These are phyloP conservation scores for Trichoderma atroviride DNA, from an alignment of 2,329 filamentous ascomycete genomes.

Conservation along the genomic window DNA sequence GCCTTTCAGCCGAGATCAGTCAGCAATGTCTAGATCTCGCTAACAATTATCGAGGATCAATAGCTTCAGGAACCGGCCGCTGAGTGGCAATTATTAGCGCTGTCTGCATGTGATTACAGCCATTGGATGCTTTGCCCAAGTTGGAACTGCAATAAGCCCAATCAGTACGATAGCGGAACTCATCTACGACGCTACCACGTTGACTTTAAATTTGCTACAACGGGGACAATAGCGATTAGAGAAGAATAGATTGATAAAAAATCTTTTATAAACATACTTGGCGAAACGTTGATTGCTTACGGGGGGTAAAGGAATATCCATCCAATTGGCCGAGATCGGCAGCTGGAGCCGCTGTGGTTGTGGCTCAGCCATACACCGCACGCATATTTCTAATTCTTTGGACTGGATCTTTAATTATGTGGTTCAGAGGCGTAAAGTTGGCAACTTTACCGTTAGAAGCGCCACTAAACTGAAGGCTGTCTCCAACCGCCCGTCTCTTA, in stretches of 20 bases:
- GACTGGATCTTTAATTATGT: not conserved
- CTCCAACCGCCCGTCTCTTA: not conserved
- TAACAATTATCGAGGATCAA: slow-evolving; percentile 4
- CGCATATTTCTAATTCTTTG: not conserved
- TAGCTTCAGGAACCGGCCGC: not conserved
- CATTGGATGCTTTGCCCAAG: not conserved
- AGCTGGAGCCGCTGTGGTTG: not conserved
- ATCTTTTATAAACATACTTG: not conserved
- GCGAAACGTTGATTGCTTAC: not conserved
- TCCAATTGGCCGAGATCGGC: not conserved
- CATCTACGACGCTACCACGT: not conserved
- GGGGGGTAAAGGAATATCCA: not conserved
- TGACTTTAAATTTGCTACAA: not conserved
- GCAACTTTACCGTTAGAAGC: not conserved
- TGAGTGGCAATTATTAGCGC: not conserved
- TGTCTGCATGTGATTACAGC: not conserved
- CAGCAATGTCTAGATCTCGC: not conserved
- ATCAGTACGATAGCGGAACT: not conserved
- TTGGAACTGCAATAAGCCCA: not conserved
- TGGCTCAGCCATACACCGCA: not conserved
- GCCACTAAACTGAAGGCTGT: not conserved
- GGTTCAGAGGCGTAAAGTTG: not conserved
- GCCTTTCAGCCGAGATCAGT: slow-evolving; percentile 18
- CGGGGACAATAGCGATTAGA: not conserved
- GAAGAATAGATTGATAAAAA: not conserved